Conservation (phyloP, 495 filamentous ascomycete species). For the Aspergillus heteromorphus region DNA sequence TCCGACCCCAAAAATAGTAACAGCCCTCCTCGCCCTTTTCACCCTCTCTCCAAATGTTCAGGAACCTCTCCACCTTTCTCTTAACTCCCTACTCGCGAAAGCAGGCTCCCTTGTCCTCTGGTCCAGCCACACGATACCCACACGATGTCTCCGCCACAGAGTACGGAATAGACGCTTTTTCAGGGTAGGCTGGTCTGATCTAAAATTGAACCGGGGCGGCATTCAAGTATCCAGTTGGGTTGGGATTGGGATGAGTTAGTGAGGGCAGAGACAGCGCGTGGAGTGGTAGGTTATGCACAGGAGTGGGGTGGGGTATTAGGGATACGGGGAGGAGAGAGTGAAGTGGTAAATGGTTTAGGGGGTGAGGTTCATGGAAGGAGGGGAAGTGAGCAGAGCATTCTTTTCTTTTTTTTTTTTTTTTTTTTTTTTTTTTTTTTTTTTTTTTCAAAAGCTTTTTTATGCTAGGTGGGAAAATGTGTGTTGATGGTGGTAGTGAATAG, state of each 20-base stretch:
- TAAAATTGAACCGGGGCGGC: too few relatives aligned
- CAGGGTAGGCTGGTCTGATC: constrained; percentile 29
- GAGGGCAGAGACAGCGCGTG: constrained; percentile 39
- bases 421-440: too few relatives aligned
- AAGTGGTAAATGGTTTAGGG: too few relatives aligned
- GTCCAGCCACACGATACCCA: constrained; percentile 11
- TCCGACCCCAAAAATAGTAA: constrained; percentile 49
- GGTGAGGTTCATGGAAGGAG: too few relatives aligned
- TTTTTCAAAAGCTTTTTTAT: too few relatives aligned
- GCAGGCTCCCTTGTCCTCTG: constrained; percentile 3
- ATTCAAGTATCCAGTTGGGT: constrained; percentile 49
- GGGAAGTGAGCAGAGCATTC: too few relatives aligned
- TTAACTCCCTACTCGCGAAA: constrained; percentile 6
- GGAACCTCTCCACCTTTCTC: constrained; percentile 16
- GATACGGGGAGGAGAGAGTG: too few relatives aligned
- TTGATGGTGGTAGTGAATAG: constrained; percentile 10
- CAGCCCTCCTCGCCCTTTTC: constrained; percentile 28
- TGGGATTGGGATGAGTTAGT: too few relatives aligned
- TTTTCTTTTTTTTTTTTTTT: too few relatives aligned
- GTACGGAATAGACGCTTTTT: constrained; percentile 46
- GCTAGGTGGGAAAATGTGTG: constrained; percentile 8
- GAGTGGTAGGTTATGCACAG: constrained; percentile 45
- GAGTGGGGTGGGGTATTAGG: too few relatives aligned
- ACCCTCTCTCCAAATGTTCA: too few relatives aligned
- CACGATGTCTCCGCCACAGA: constrained; percentile 33